A percentile compares a stretch with the other conserved stretches of the same genome.
Evolutionary conservation across 495 filamentous ascomycete genomes (phyloP).

Genomic region (Amniculicola lignicola): DNA sequence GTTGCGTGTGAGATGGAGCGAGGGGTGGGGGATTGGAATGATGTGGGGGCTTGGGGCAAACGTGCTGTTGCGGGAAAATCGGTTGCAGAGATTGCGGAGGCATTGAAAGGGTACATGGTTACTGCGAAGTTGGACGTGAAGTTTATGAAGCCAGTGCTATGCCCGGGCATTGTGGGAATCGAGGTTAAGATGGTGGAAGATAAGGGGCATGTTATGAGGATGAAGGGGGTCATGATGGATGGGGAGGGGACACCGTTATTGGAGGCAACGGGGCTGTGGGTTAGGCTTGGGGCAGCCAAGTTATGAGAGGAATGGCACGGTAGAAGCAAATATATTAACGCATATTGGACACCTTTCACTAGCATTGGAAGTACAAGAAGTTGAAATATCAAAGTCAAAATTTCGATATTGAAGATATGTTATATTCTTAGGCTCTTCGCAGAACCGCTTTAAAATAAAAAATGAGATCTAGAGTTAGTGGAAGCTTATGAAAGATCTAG

Average conservation of each 20-base stretch:
- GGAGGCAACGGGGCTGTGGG: slow-evolving; percentile 15
- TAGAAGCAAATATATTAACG: no score
- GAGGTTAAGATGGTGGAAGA: slow-evolving; percentile 21
- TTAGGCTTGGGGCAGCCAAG: slow-evolving; percentile 20
- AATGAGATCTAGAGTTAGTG: no score
- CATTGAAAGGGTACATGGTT: slow-evolving; percentile 18
- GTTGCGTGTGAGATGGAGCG: slow-evolving; percentile 10
- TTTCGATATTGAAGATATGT: no score
- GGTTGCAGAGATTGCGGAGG: slow-evolving; percentile 1
- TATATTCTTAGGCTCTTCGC: no score
- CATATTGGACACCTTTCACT: no score
- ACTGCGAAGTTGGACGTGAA: slow-evolving; percentile 25
- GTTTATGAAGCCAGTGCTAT: slow-evolving; percentile 22
- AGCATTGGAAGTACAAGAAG: no score
- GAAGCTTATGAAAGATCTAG: no score
- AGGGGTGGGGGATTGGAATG: neutral
- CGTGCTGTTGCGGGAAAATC: neutral
- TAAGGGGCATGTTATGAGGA: slow-evolving; percentile 16
- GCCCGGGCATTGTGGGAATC: slow-evolving; percentile 19
- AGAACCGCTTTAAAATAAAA: no score
- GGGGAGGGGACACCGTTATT: slow-evolving; percentile 11
- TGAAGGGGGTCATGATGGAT: slow-evolving; percentile 20
- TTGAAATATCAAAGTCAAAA: no score
- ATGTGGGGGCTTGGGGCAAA: neutral
- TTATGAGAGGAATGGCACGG: no score